Base-by-base conservation (phyloP, 768 basidiomycete species). In the Suillus subaureus region DNA sequence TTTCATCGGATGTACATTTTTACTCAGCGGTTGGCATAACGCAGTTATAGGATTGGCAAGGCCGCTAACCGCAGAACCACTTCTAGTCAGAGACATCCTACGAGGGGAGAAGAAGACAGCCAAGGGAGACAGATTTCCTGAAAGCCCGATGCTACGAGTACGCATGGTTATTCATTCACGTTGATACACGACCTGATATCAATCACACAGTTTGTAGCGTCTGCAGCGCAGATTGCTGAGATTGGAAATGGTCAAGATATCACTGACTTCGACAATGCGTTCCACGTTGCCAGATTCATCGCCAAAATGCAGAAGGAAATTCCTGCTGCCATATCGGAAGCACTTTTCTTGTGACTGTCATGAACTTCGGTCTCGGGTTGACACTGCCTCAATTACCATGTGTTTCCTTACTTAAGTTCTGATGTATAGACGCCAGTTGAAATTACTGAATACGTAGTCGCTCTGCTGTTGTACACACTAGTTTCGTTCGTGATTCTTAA, bases 71-170 rank as follows among this genome's bases (percentile, higher is more conserved):
- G 75, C 77, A 16, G 75, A 77, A 58, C 75, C 75, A 18, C 69
- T 74, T 62, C 64, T 77, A 11, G 74, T 67, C 28, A 71, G 70
- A 61, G 73, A 77, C 11, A 70, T 77, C 47, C 31, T 78, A 47
- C 71, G 66, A 21, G 75, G 75, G 12, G 58, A 52, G 15, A 77
- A 71, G 54, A 23, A 52, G 4, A 61, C 51, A 21, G 75, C 74
- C 40, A 77, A 75, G 47, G 21, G 68, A 23, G 69, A 75, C 37
- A 71, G 66, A 37, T 63, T 79, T 3, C 83, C 82, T 21, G 77
- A 79, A 11, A 80, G 83, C 15, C 83, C 75, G 15, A 56, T 75
- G 5, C 55, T 78, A 9, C 72, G 69, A 61, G 75, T 78, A n/a
- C 43, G 67, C 62, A 33, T 23, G 6, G 4, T 12, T 21, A 55